phyloP scores from a whole-genome alignment of 2,329 filamentous ascomycete genomes.

The Colletotrichum costaricense region DNA sequence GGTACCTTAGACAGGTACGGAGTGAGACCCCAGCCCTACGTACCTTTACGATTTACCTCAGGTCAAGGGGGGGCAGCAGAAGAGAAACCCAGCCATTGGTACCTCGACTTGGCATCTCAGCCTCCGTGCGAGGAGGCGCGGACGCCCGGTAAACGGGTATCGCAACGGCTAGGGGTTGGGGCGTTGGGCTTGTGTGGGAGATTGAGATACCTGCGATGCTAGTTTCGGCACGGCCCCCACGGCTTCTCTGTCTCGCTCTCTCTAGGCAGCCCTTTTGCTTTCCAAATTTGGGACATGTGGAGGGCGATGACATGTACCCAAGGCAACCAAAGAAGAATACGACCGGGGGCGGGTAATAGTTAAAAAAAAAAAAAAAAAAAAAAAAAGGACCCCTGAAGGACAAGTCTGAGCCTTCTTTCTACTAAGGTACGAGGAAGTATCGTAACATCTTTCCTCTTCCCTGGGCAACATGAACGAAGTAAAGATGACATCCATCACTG shows the following conservation, averaged over 20 bases:
- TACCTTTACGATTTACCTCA: slow-evolving; percentile 1
- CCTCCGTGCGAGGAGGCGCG: slow-evolving; percentile 19
- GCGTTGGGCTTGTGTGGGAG: not conserved
- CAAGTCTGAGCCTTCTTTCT: slow-evolving; percentile 20
- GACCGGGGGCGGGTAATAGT: not conserved
- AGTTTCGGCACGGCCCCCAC: slow-evolving; percentile 30
- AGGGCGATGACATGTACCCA: slow-evolving; percentile 23
- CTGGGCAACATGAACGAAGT: not conserved
- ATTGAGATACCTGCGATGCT: slow-evolving; percentile 8
- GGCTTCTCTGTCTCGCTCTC: not conserved
- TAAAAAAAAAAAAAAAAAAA: too few species aligned
- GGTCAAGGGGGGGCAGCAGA: not conserved
- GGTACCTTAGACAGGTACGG: not conserved
- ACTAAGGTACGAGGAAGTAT: not conserved
- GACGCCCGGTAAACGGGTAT: slow-evolving; percentile 16
- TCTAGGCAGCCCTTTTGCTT: slow-evolving; percentile 24
- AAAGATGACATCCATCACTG: not conserved
- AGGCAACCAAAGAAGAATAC: not conserved
- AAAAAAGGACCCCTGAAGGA: not conserved
- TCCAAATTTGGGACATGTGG: slow-evolving; percentile 24
- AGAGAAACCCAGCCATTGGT: not conserved
- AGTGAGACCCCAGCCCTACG: slow-evolving; percentile 16
- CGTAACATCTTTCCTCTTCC: slow-evolving; percentile 10
- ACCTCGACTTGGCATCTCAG: slow-evolving; percentile 18
- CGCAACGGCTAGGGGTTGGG: not conserved